Percentiles rank a stretch among this genome's conserved stretches.
Conservation (phyloP, 1,284 basidiomycete genomes). For the Puccinia coronata region DNA sequence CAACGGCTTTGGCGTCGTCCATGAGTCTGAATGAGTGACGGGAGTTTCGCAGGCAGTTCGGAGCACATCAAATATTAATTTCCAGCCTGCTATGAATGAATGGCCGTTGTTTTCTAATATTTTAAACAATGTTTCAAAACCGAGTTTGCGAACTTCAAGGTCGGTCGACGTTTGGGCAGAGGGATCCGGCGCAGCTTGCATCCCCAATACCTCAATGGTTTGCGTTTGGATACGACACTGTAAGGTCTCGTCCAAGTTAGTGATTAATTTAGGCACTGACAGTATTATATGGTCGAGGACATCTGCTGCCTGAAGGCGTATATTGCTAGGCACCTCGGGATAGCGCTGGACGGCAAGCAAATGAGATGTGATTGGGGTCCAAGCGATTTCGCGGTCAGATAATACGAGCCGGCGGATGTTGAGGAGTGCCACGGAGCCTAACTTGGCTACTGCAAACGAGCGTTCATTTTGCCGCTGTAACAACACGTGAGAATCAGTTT, state of each 20-base stretch:
- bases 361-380: conserved; percentile 77
- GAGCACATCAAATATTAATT: conserved; percentile 85
- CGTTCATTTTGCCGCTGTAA: conserved; percentile 57
- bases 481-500: background rate
- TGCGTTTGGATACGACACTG: conserved; percentile 74
- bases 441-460: conserved; percentile 77
- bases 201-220: conserved; percentile 76
- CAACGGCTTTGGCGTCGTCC: conserved; percentile 10
- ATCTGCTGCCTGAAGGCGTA: conserved; percentile 82
- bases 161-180: conserved; percentile 56
- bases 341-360: conserved; percentile 73
- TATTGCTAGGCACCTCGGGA: conserved; percentile 69
- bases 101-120: conserved; percentile 89
- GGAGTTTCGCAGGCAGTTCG: conserved; percentile 66
- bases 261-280: conserved; percentile 66
- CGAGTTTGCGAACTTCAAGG: conserved; percentile 78
- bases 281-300: conserved; percentile 79
- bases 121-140: conserved; percentile 81
- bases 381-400: conserved; percentile 75
- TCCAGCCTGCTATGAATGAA: conserved; percentile 86
- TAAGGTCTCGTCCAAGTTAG: conserved; percentile 55
- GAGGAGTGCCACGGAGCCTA: conserved; percentile 74
- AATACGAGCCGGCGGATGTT: conserved; percentile 84
- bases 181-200: conserved; percentile 71
- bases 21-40: background rate